These are phyloP conservation scores for Leptoxyphium fumago DNA, from an alignment of 2,329 filamentous ascomycete species.

Conservation along the genomic window DNA sequence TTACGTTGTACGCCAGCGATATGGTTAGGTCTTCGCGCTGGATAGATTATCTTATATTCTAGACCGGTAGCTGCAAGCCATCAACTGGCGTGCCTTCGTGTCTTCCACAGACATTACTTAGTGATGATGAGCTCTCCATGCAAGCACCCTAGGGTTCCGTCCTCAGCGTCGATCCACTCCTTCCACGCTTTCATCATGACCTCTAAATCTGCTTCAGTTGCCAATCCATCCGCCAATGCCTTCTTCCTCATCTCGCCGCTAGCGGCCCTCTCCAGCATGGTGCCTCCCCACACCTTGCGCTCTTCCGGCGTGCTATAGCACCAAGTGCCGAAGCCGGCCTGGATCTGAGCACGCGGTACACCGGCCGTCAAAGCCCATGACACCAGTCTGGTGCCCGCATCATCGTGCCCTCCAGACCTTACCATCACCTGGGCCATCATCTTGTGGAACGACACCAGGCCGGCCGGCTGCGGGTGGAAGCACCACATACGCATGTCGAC, in stretches of 20 bases:
- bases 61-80: no score
- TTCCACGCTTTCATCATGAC: conserved; percentile 25
- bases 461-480: conserved; percentile 21
- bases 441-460: conserved; percentile 22
- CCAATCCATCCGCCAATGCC: conserved; percentile 22
- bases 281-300: conserved; percentile 21
- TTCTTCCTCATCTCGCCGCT: conserved; percentile 16
- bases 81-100: no score
- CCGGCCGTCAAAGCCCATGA: conserved; percentile 24
- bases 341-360: conserved; percentile 23
- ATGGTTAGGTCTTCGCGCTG: no score
- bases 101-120: no score
- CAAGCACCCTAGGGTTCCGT: conserved; percentile 27
- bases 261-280: conserved; percentile 6
- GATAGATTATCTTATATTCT: no score
- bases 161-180: conserved; percentile 26
- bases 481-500: conserved; percentile 22
- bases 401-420: conserved; percentile 11
- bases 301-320: conserved; percentile 25
- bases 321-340: conserved; percentile 27
- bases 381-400: conserved; percentile 16
- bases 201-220: conserved; percentile 25
- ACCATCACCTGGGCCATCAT: conserved; percentile 20
- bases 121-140: conserved; percentile 26
- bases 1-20: no score